A percentile compares a stretch with the other conserved stretches of the same genome.
phyloP scores from a whole-genome alignment of 208 protist species.

The Leishmania turanica region DNA sequence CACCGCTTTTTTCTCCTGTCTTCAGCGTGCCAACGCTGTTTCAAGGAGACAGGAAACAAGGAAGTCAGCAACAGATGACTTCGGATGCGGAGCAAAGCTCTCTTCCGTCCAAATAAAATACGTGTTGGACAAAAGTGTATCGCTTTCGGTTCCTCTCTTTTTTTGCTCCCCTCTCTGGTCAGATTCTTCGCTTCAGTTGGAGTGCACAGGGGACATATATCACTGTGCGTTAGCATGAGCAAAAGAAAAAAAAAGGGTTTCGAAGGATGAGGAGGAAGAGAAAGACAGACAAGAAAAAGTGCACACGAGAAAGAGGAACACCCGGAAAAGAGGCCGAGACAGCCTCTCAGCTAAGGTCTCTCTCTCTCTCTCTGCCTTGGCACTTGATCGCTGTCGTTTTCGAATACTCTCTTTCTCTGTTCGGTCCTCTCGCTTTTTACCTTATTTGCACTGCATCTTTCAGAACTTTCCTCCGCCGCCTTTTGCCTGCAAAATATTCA shows the following conservation, averaged over 20 bases:
- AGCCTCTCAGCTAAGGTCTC: background rate
- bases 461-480: too few relatives aligned
- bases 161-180: background rate
- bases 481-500: background rate
- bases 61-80: background rate
- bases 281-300: slow-evolving; percentile 12
- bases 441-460: background rate
- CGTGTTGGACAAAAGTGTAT: background rate
- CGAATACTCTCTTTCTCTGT: background rate
- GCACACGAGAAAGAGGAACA: background rate
- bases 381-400: background rate
- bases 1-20: background rate
- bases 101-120: slow-evolving; percentile 5
- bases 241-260: background rate
- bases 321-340: background rate
- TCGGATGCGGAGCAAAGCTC: background rate
- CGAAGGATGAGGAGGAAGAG: slow-evolving; percentile 15
- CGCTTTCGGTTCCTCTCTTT: slow-evolving; percentile 1
- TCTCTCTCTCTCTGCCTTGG: background rate
- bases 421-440: background rate
- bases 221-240: background rate
- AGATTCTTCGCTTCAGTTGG: background rate
- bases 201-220: background rate
- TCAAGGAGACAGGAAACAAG: background rate
- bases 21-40: background rate